phyloP scores from a whole-genome alignment of 176 grass and related monocot species.

The Alloteropsis semialata region DNA sequence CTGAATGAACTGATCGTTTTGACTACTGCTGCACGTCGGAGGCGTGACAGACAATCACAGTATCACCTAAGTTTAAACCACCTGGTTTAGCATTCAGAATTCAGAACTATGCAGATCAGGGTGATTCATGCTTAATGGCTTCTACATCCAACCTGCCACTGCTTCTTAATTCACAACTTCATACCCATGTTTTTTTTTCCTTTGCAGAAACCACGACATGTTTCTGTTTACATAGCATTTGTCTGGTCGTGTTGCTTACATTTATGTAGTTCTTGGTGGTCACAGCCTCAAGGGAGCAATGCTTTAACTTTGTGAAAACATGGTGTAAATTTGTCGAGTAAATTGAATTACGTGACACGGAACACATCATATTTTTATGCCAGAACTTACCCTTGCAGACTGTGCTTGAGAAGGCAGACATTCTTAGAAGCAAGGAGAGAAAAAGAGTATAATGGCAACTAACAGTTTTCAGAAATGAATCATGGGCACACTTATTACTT shows the following conservation, averaged over 20 bases:
- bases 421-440: background rate
- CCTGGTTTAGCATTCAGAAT: background rate
- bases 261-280: background rate
- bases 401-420: background rate
- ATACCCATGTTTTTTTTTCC: background rate
- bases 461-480: background rate
- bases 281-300: background rate
- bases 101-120: background rate
- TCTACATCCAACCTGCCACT: background rate
- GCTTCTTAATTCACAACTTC: background rate
- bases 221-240: background rate
- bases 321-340: background rate
- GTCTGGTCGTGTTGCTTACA: background rate
- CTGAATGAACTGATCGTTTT: background rate
- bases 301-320: background rate
- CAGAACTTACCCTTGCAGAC: background rate
- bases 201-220: too few relatives aligned
- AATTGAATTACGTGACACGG: background rate
- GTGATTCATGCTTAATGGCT: background rate
- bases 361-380: background rate
- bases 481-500: background rate
- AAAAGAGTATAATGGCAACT: too few relatives aligned
- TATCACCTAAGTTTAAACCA: constrained; percentile 28
- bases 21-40: background rate
- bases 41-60: constrained; percentile 17